Evolutionary conservation across 371 early-diverging fungal genomes (phyloP), one percentile per base, ranked within the genome.

Genomic region (Cokeromyces recurvatus): DNA sequence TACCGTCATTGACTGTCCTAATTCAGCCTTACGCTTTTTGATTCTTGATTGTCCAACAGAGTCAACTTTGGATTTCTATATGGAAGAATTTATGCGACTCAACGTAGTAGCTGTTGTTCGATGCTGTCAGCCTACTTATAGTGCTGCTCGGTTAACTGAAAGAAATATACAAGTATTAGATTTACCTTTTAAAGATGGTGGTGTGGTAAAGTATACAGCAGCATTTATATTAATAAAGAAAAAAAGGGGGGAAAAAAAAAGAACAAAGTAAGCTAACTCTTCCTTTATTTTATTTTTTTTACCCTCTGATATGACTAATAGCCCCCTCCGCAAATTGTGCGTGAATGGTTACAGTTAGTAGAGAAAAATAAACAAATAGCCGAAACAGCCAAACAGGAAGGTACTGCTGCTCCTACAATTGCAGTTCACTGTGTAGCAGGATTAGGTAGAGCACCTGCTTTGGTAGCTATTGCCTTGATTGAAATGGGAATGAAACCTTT

Each of bases 391-490:
- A 46, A 60, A 21, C 56, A 70, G 47, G 66, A 60, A 17, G 54
- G 51, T 23, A 57, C 62, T 27, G 56, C 68, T 29, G 53, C 62
- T 16, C 81, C 80, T 15, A 84, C 87, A 0, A 86, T 91, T 52
- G 92, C 89, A 4, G 87, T 91, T n/a, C 92, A 91, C 59, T 91
- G 92, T 52, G 92, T 91, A 5, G 91, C 92, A 14, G 92, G 92
- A 24, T 73, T 92, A 19, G 91, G 91, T 11, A 59, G 85, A 21
- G 86, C 87, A 5, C 87, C 87, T 15, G 88, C 82, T 3, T 63
- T 86, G 20, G 81, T 84, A 11, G 84, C 90, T 35, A 82, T 92
- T 54, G 93, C 92, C 29, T 66, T 91, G 52, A 86, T 92, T 46
- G 93, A 92, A 62, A 71, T 77, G 57, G 91, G 91, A 11, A 86